Conservation (phyloP, 2,329 filamentous ascomycete genomes). For the Colletotrichum tanaceti region DNA sequence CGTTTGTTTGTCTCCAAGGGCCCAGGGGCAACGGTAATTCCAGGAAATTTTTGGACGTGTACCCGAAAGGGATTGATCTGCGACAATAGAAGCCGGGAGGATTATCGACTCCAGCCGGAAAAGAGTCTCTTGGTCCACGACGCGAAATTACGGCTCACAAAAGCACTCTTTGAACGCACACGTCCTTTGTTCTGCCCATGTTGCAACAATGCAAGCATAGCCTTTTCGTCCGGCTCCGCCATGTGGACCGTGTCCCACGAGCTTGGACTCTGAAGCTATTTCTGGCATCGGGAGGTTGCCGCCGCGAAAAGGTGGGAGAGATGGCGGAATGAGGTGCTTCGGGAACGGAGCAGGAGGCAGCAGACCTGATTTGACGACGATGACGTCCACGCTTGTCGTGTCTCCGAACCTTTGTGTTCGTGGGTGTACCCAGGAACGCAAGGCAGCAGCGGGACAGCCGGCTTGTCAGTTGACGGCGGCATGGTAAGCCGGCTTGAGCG, state of each 20-base stretch:
- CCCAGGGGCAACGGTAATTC: constrained; percentile 25
- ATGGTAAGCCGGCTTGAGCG: neutral
- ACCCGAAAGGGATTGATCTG: constrained; percentile 37
- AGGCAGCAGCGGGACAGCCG: constrained; percentile 5
- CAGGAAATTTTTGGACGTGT: constrained; percentile 17
- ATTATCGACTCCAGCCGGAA: no score
- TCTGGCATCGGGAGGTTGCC: constrained; percentile 34
- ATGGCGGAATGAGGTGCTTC: constrained; percentile 17
- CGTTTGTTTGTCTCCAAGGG: constrained; percentile 30
- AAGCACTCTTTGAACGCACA: no score
- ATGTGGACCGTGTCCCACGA: constrained; percentile 22
- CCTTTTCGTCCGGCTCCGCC: no score
- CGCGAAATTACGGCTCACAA: no score
- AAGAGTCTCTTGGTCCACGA: no score
- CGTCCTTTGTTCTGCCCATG: no score
- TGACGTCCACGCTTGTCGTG: no score
- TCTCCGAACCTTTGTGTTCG: constrained; percentile 13
- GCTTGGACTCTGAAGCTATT: constrained; percentile 31
- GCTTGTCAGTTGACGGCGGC: constrained; percentile 4
- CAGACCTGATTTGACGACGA: constrained; percentile 21
- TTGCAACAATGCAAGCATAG: no score
- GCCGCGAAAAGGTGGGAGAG: constrained; percentile 27
- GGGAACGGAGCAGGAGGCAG: constrained; percentile 19
- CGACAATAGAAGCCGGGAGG: constrained; percentile 30
- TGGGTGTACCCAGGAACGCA: constrained; percentile 22